Conservation (phyloP, 1,284 basidiomycete genomes). For the Boletellus deceptivus region DNA sequence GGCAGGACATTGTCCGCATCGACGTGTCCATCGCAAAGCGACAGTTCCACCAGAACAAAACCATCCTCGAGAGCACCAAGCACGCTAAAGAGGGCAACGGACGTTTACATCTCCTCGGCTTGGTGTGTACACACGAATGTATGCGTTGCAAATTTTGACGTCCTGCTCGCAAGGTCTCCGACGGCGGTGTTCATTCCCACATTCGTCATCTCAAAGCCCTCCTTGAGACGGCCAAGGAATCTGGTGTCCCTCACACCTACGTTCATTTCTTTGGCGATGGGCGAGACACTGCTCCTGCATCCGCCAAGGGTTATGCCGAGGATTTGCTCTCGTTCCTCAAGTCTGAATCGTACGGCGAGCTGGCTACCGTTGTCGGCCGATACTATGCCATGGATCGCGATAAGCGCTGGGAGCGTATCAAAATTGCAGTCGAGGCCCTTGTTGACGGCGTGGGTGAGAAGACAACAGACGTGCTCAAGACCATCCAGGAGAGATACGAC, state of each 20-base stretch:
- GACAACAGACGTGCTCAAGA: conserved; percentile 60
- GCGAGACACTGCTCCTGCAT: conserved; percentile 85
- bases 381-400: conserved; percentile 97
- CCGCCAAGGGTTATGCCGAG: conserved; percentile 68
- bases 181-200: conserved; percentile 94
- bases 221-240: conserved; percentile 83
- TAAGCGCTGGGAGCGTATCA: conserved; percentile 91
- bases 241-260: conserved; percentile 79
- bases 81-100: conserved; percentile 79
- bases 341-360: conserved; percentile 68
- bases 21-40: conserved; percentile 87
- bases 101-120: conserved; percentile 78
- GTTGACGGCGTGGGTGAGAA: conserved; percentile 73
- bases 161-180: conserved; percentile 59
- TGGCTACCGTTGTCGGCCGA: conserved; percentile 81
- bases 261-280: conserved; percentile 91
- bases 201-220: conserved; percentile 85
- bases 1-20: conserved; percentile 94
- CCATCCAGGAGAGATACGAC: conserved; percentile 71
- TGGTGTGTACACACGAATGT: conserved; percentile 48
- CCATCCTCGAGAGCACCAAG: conserved; percentile 71
- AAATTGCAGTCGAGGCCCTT: conserved; percentile 83
- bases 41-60: conserved; percentile 77
- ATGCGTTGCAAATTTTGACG: background rate
- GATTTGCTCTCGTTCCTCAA: conserved; percentile 77